A percentile compares a stretch with the other conserved stretches of the same genome.
Evolutionary conservation across 371 early-diverging fungal species (phyloP).

Genomic region (Lichtheimia ornata): DNA sequence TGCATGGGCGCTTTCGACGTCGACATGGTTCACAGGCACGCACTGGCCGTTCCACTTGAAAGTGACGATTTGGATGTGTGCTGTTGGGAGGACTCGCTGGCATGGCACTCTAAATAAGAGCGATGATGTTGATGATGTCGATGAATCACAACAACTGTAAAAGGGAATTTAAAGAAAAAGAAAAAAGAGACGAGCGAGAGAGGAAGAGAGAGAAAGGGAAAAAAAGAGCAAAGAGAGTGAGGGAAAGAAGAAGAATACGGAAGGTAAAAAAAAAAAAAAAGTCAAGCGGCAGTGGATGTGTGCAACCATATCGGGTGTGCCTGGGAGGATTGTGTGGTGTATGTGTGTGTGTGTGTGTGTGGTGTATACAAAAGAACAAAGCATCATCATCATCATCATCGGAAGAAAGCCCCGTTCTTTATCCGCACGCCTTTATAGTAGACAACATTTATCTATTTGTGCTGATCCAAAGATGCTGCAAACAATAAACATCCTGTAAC

Average conservation of each 20-base stretch:
- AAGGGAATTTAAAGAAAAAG: constrained; percentile 4
- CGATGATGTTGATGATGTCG: constrained; percentile 5
- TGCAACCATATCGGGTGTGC: no score
- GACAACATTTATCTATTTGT: no score
- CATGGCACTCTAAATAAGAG: background rate
- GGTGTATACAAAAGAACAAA: no score
- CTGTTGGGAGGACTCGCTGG: constrained; percentile 19
- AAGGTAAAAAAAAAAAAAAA: constrained; percentile 11
- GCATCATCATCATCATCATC: no score
- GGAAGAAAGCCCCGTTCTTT: no score
- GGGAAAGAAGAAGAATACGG: constrained; percentile 4
- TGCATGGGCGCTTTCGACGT: constrained; percentile 22
- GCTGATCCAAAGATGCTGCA: no score
- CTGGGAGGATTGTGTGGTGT: background rate
- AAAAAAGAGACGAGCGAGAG: background rate
- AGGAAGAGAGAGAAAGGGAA: background rate
- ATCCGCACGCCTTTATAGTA: no score
- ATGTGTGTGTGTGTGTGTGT: no score
- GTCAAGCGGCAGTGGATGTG: constrained; percentile 7
- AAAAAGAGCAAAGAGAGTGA: constrained; percentile 6
- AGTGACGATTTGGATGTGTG: constrained; percentile 19
- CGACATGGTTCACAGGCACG: constrained; percentile 31
- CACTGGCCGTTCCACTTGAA: constrained; percentile 21
- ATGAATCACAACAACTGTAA: background rate
- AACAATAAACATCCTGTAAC: no score